Evolutionary conservation across 441 rosid species (phyloP), one percentile per base, ranked within the genome.

Genomic region (Pelargonium citronellum): DNA sequence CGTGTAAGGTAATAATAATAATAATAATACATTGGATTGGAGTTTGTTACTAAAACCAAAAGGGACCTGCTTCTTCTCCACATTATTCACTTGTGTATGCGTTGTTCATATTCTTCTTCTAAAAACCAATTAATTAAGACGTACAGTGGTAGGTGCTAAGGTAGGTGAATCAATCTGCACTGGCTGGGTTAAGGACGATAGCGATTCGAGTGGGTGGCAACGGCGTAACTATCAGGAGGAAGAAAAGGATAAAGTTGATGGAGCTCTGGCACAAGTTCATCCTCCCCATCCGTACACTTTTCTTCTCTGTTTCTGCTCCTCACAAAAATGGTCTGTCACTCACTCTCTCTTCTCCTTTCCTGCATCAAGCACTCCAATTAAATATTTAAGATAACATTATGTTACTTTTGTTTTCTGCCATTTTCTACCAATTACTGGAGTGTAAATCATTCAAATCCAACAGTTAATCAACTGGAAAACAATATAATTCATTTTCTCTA

Each of bases 191-290:
- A 44, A 84, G 75, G 67, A 65, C 75, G 43, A 58, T 67, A 46
- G 74, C 81, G 63, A 71, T 72, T 43, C 73, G 74, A 34, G 66
- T 74, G 11, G 11, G 46, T 12, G 24, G 49, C 11, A 44, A 44
- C 49, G 37, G 73, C 41, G 41, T 5, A 16, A 70, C 46, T 1
- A 60, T 70, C 64, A 75, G 57, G 74, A 72, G 37, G 75, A 70
- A 68, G 24, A 51, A 58, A 46, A 22, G 66, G 60, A 71, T 15
- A 0, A 71, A 53, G 64, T 63, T 69, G 68, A 83, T 82, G 86
- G 88, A 86, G 30, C 77, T 70, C 76, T 80, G 84, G 89, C 72
- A 83, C 12, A 83, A 76, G 82, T 75, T 87, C 73, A 62, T 84
- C 67, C 82, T 81, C 57, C 86, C 92, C 24, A 83, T 83, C 64